Evolutionary conservation across 2,329 filamentous ascomycete genomes (phyloP), one percentile per base, ranked within the genome.

Genomic region (Ceratocystis albifundus): DNA sequence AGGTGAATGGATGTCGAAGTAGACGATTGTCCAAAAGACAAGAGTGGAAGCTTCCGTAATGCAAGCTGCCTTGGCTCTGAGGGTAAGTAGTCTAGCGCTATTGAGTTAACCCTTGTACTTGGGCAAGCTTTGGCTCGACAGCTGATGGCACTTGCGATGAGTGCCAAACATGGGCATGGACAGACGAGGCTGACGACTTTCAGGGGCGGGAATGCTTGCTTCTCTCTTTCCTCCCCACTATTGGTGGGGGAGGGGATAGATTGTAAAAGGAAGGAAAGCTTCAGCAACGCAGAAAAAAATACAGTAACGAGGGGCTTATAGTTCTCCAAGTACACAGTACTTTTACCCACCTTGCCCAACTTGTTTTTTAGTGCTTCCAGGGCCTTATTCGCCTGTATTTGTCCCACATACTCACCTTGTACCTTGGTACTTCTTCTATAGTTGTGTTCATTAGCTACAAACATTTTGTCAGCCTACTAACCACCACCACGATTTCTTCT

Each of bases 11-110:
- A 28, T 17, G 50, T 10, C 50, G 28, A 55, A 55, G 22, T 25
- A 55, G 50, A 55, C 22, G 50, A 22, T 55, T 55, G 50, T 55
- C 50, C 50, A 25, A 55, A 55, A 55, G 50, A 1, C 46, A 48
- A 48, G 28, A 25, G 25, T 55, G 22, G 50, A 63, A 63, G 65
- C 61, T 66, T 66, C 65, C 65, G 65, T 66, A 66, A 66, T 66
- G 65, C 36, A 41, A 66, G 65, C 65, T 66, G 65, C 65, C 65
- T 66, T 61, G 61, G 63, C 46, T 25, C 30, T 55, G 50, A 59
- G 30, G 30, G 57, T 32, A 41, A 48, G 57, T 32, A 41, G 15
- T 30, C 17, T 30, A 62, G 20, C 41, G 61, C 46, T 46, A 15
- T 44, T 62, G 17, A 6, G 41, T 15, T 44, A 41, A 20, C 59